Evolutionary conservation across 306 rosid species (phyloP).

Genomic region (Vicia sativa): DNA sequence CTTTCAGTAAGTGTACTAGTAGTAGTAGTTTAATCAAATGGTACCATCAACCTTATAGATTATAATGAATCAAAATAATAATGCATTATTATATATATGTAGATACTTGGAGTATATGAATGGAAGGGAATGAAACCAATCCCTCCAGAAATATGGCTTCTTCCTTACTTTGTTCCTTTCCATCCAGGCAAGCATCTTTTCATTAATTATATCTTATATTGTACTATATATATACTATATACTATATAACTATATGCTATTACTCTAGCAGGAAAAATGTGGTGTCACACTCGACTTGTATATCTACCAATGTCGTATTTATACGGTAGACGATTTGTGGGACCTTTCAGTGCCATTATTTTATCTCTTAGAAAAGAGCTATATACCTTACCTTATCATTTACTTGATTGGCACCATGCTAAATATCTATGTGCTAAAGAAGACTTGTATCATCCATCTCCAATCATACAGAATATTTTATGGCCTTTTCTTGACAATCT

Average conservation of each 20-base stretch:
- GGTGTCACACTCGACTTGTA: conserved; percentile 75
- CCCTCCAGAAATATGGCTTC: conserved; percentile 71
- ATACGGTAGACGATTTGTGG: conserved; percentile 67
- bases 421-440: conserved; percentile 62
- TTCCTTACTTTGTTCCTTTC: conserved; percentile 60
- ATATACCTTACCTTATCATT: conserved; percentile 53
- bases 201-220: background rate
- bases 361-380: conserved; percentile 62
- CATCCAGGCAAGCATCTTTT: conserved; percentile 58
- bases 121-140: conserved; percentile 74
- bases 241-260: too few species aligned
- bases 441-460: conserved; percentile 56
- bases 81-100: background rate
- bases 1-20: conserved; percentile 50
- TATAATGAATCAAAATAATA: too few species aligned
- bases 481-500: conserved; percentile 59
- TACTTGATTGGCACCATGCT: conserved; percentile 54
- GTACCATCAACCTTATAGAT: too few species aligned
- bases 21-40: too few species aligned
- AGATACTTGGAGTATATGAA: conserved; percentile 75
- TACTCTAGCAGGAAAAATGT: conserved; percentile 61
- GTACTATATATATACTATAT: too few species aligned
- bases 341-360: conserved; percentile 42
- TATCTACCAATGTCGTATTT: conserved; percentile 74
- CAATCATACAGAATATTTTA: conserved; percentile 53